phyloP scores from a whole-genome alignment of 257 asterid genomes.

The Fraxinus anomala region DNA sequence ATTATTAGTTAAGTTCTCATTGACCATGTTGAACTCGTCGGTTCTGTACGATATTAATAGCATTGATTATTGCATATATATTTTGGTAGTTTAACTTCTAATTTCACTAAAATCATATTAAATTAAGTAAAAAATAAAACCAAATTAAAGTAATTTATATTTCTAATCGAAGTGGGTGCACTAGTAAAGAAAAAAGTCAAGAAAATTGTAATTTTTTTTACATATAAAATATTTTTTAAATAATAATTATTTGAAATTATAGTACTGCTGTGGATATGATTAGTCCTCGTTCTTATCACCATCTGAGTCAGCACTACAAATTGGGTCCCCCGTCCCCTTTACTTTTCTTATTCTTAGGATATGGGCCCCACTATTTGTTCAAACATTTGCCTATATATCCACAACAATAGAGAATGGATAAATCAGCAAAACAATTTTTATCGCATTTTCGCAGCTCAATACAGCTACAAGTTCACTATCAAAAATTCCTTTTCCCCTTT shows the following conservation, averaged over 20 bases:
- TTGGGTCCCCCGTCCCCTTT: not conserved
- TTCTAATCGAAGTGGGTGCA: not conserved
- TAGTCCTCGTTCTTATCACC: slow-evolving; percentile 2
- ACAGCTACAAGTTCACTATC: not conserved
- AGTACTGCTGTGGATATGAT: not conserved
- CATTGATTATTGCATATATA: too few relatives aligned
- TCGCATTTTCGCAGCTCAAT: slow-evolving; percentile 2
- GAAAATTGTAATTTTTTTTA: too few relatives aligned
- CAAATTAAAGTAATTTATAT: too few relatives aligned
- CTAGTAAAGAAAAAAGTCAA: not conserved
- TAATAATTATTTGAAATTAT: not conserved
- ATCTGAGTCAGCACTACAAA: slow-evolving; percentile 11
- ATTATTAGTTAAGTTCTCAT: too few relatives aligned
- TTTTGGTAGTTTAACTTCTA: not conserved
- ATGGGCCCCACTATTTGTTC: not conserved
- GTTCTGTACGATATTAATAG: too few relatives aligned
- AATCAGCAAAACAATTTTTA: not conserved
- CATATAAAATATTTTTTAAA: too few relatives aligned
- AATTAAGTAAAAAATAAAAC: not conserved
- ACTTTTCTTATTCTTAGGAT: not conserved
- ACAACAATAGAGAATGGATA: not conserved
- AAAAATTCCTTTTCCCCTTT: not conserved
- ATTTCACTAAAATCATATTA: too few relatives aligned
- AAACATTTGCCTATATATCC: slow-evolving; percentile 10
- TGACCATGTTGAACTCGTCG: too few relatives aligned